Conservation (phyloP, 2,329 filamentous ascomycete species). For the Cordyceps cicadae region DNA sequence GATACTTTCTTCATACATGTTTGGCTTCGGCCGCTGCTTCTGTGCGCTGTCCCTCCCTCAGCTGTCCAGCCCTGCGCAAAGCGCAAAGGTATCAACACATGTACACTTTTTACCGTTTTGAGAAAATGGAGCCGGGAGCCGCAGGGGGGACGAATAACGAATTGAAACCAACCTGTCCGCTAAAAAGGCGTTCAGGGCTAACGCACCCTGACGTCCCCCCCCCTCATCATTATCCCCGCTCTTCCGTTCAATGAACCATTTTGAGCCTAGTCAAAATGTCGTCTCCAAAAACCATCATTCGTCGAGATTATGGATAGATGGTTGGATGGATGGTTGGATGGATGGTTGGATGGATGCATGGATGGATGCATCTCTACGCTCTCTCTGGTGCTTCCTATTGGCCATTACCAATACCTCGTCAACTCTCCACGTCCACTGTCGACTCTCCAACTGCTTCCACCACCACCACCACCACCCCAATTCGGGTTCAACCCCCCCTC, state of each 20-base stretch:
- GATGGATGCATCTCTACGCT: too few relatives aligned
- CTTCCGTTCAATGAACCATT: background rate
- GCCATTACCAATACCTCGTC: background rate
- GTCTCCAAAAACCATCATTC: background rate
- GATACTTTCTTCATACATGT: too few relatives aligned
- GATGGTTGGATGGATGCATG: too few relatives aligned
- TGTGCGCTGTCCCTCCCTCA: too few relatives aligned
- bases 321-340: too few relatives aligned
- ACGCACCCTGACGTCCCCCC: too few relatives aligned
- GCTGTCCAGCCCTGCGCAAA: background rate
- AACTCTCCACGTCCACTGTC: background rate
- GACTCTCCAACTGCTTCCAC: background rate
- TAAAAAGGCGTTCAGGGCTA: background rate
- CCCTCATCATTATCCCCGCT: background rate
- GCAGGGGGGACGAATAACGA: background rate
- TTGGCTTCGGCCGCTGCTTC: too few relatives aligned
- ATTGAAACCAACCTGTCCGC: background rate
- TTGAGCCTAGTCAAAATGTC: background rate
- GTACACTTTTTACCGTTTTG: background rate
- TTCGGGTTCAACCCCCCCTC: background rate
- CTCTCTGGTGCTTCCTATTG: background rate
- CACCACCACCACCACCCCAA: background rate
- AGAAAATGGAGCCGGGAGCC: background rate
- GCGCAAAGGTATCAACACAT: background rate
- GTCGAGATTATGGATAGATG: too few relatives aligned